Conservation (phyloP, 352 stramenopile genomes). For the Pythium graminicola region DNA sequence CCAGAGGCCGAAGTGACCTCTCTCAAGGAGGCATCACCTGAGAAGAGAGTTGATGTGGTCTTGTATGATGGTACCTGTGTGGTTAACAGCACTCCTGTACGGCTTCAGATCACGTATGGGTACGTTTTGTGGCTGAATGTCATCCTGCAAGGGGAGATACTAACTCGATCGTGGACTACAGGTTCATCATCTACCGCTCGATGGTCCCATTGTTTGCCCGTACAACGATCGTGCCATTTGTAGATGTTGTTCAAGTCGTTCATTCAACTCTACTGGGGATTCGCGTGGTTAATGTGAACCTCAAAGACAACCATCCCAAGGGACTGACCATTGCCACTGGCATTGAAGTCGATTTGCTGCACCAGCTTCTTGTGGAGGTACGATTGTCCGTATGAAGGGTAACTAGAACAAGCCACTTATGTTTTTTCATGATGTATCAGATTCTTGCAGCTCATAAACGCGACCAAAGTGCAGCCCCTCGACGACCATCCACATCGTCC, state of each 20-base stretch:
- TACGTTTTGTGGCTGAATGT: slow-evolving; percentile 18
- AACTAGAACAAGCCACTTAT: neutral
- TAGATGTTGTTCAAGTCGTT: slow-evolving; percentile 42
- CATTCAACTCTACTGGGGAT: slow-evolving; percentile 64
- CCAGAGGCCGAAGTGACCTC: slow-evolving; percentile 38
- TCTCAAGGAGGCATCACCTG: slow-evolving; percentile 28
- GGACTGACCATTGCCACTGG: slow-evolving; percentile 68
- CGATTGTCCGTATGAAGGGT: neutral
- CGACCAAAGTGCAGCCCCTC: slow-evolving; percentile 8
- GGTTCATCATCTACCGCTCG: slow-evolving; percentile 46
- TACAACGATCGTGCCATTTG: slow-evolving; percentile 56
- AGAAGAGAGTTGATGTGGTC: slow-evolving; percentile 57
- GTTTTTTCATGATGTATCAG: slow-evolving; percentile 14
- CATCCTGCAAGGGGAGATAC: neutral
- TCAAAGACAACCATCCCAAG: slow-evolving; percentile 43
- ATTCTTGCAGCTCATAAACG: slow-evolving; percentile 54
- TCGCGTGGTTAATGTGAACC: slow-evolving; percentile 46
- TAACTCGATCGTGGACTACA: neutral
- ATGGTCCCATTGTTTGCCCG: slow-evolving; percentile 71
- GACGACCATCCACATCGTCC: neutral
- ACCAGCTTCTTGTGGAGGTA: slow-evolving; percentile 63
- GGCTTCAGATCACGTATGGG: slow-evolving; percentile 72
- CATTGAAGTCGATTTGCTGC: slow-evolving; percentile 66
- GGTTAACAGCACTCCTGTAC: slow-evolving; percentile 60
- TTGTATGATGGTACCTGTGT: slow-evolving; percentile 77